Evolutionary conservation across 1,284 basidiomycete genomes (phyloP), one percentile per base, ranked within the genome.

Genomic region (Termitomyces sp.): DNA sequence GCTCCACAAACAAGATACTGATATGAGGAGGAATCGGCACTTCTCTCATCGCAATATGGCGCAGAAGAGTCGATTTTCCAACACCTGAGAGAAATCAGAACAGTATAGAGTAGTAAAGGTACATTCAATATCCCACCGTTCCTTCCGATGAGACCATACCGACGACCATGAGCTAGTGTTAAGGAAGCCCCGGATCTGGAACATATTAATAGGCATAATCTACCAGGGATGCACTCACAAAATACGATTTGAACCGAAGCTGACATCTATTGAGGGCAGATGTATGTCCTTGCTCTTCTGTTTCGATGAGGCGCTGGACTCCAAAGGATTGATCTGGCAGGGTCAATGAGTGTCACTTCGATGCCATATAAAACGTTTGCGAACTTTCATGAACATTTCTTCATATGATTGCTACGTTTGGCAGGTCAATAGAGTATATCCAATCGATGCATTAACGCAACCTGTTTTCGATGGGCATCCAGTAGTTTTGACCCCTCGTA

Each of bases 271-370:
- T 43, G 90, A 91, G 41, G 92, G 90, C 12, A 99, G 77, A 66
- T 98, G 93, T 54, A 99, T 90, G 71, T 99, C 97, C 73, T 97
- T 97, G 72, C 87, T 93, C 78, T 97, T 98, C 69, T 92, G 94
- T 73, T 95, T 97, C 39, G 88, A 78, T 6, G 84, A 75, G 1
- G 81, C 78, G 31, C 83, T 83, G 1, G 91, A 84, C 70, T 97
- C 93, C 58, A 99, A 73, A 47, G 97, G 94, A 73, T 99, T 99
- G 75, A 99, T 94, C 85, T 88, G 52, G 10, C 24, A 26, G 12
- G n/a, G 24, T 28, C 52, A 31, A 26, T 56, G 47, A 44, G 21
- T 42, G 34, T 28, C 40, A 13, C 43, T 26, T 19, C 30, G 33
- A 45, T 24, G 38, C 38, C 12, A 54, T 40, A 39, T 43, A 51